Base-by-base conservation (phyloP, 2,329 filamentous ascomycete species). In the Aspergillus nomiae region DNA sequence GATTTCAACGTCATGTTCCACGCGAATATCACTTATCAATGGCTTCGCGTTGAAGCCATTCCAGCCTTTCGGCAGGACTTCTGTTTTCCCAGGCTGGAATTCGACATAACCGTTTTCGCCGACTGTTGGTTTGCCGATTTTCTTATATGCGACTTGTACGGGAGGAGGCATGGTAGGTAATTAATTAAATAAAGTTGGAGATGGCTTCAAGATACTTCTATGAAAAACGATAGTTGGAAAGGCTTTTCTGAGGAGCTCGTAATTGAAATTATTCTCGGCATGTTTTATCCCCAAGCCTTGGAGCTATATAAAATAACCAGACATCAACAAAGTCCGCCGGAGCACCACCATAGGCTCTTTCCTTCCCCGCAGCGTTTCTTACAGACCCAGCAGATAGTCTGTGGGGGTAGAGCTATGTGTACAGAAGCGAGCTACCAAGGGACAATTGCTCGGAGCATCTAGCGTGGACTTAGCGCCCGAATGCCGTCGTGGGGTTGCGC, bases 1-100 rank as follows among this genome's bases (percentile, higher is more conserved):
- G 45, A 84, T 79, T 43, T 78, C 76, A 34, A 83, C 76, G 66
- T 83, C 81, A 60, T 82, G 80, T 7, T 83, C 79, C n/a, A 82
- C 68, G 1, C 69, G 71, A 50, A 83, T 82, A 53, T 80, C 76
- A 56, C 71, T 76, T 56, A 70, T 66, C 16, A 79, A 67, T 8
- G 73, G 67, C 54, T 73, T 74, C 4, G 75, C 73, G 57, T 77
- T 70, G 66, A 78, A 73, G 14, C 75, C 73, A 54, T 76, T 77
- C 68, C 76, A 77, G 46, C 79, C 79, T 56, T 71, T 74, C 7
- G 69, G 68, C 1, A 82, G 70, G 6, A 81, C 68, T 61, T 82
- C 80, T 2, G 62, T 60, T 63, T 78, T 78, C 11, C 78, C 75
- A 0, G 78, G 75, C 50, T 75, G 70, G 61, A 80, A 76, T 34